A percentile compares a stretch with the other conserved stretches of the same genome.
Evolutionary conservation across 176 grass and related monocot species (phyloP).

Genomic region (Pontederia paniculata): DNA sequence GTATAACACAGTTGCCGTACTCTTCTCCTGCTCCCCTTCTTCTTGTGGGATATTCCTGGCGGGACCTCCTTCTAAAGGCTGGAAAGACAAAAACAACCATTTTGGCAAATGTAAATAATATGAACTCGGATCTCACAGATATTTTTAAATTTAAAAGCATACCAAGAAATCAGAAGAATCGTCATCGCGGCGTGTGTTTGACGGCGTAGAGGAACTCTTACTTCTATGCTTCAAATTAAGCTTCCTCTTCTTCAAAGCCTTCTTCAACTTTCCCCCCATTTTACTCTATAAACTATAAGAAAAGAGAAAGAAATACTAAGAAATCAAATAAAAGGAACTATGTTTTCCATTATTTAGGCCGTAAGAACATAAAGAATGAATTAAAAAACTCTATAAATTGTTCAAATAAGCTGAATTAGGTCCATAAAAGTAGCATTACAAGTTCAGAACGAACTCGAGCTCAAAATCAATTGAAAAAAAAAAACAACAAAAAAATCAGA

Average conservation of each 20-base stretch:
- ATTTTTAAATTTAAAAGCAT: background rate
- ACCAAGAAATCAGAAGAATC: constrained; percentile 34
- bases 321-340: too few species aligned
- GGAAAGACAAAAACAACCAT: background rate
- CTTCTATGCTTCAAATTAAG: constrained; percentile 1
- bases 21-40: constrained; percentile 42
- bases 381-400: too few species aligned
- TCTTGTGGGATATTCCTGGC: constrained; percentile 23
- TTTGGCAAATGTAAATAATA: background rate
- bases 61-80: constrained; percentile 60
- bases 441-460: too few species aligned
- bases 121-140: background rate
- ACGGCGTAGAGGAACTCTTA: constrained; percentile 15
- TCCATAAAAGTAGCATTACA: too few species aligned
- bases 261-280: constrained; percentile 38
- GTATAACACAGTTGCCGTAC: constrained; percentile 57
- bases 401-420: too few species aligned
- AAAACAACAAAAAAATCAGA: too few species aligned
- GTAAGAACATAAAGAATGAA: too few species aligned
- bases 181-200: constrained; percentile 7
- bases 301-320: too few species aligned
- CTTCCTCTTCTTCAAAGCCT: constrained; percentile 29
- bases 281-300: too few species aligned
- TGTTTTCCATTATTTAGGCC: too few species aligned
- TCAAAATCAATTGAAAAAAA: too few species aligned